Conservation (phyloP, 495 filamentous ascomycete genomes). For the Hypoxylon rickii region DNA sequence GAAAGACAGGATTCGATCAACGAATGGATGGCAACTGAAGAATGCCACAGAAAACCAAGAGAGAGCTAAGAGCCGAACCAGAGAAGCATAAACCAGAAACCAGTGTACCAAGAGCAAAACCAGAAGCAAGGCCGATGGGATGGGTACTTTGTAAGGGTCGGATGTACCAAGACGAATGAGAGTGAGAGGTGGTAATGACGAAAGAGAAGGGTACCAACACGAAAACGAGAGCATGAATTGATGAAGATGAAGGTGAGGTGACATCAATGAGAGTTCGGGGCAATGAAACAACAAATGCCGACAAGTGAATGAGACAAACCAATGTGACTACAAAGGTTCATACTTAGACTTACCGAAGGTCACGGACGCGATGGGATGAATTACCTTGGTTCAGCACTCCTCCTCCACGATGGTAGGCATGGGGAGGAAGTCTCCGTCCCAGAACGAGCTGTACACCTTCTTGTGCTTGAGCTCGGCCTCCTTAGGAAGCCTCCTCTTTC, state of each 20-base stretch:
- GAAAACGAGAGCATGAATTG: background rate
- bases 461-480: too few relatives aligned
- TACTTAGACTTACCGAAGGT: too few relatives aligned
- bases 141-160: too few relatives aligned
- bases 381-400: background rate
- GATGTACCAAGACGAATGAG: background rate
- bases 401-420: constrained; percentile 5
- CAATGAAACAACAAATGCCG: too few relatives aligned
- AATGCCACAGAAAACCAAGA: background rate
- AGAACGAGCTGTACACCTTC: background rate
- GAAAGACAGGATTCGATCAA: too few relatives aligned
- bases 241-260: too few relatives aligned
- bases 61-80: background rate
- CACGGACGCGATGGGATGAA: too few relatives aligned
- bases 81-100: background rate
- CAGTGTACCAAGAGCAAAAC: background rate
- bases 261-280: too few relatives aligned
- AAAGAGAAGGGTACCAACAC: background rate
- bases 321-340: too few relatives aligned
- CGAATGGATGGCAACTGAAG: background rate
- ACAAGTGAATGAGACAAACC: too few relatives aligned
- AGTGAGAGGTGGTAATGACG: too few relatives aligned
- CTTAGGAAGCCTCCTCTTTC: too few relatives aligned
- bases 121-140: constrained; percentile 1
- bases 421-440: constrained; percentile 1